These are phyloP conservation scores for Fusarium praegraminearum DNA, from an alignment of 2,329 filamentous ascomycete genomes.

Conservation along the genomic window DNA sequence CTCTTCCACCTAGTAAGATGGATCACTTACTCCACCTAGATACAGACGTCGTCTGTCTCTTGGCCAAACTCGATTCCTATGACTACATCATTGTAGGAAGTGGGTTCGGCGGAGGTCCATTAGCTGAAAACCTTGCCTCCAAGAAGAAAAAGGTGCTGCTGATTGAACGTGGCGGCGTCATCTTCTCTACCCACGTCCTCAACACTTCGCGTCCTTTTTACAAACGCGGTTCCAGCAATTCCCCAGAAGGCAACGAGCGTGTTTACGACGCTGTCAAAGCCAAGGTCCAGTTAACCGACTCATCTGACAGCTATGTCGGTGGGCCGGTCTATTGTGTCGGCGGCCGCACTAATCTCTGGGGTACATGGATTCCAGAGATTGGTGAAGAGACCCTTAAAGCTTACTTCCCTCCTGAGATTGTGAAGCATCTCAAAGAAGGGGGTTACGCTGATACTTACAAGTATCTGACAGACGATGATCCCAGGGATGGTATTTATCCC, in stretches of 20 bases:
- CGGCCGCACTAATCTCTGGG: constrained; percentile 33
- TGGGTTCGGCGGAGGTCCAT: constrained; percentile 30
- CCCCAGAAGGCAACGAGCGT: constrained; percentile 34
- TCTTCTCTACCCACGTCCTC: constrained; percentile 38
- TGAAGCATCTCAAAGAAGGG: neutral
- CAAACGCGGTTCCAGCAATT: constrained; percentile 36
- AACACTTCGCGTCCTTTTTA: constrained; percentile 36
- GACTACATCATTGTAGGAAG: constrained; percentile 39
- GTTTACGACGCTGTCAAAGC: constrained; percentile 39
- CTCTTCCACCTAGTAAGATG: neutral
- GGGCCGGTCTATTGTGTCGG: constrained; percentile 36
- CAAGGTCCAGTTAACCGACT: constrained; percentile 30
- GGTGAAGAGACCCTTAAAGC: constrained; percentile 7
- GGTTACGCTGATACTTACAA: constrained; percentile 10
- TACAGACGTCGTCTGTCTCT: constrained; percentile 30
- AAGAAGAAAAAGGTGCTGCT: constrained; percentile 31
- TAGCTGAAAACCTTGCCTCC: constrained; percentile 26
- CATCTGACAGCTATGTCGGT: constrained; percentile 34
- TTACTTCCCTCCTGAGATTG: constrained; percentile 6
- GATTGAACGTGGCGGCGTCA: constrained; percentile 34
- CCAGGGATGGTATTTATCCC: constrained; percentile 17
- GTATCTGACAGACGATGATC: constrained; percentile 27
- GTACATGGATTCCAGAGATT: constrained; percentile 34
- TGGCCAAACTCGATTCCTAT: constrained; percentile 33
- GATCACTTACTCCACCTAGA: constrained; percentile 36